Evolutionary conservation across 768 basidiomycete genomes (phyloP).

Genomic region (Boletus rubropictus): DNA sequence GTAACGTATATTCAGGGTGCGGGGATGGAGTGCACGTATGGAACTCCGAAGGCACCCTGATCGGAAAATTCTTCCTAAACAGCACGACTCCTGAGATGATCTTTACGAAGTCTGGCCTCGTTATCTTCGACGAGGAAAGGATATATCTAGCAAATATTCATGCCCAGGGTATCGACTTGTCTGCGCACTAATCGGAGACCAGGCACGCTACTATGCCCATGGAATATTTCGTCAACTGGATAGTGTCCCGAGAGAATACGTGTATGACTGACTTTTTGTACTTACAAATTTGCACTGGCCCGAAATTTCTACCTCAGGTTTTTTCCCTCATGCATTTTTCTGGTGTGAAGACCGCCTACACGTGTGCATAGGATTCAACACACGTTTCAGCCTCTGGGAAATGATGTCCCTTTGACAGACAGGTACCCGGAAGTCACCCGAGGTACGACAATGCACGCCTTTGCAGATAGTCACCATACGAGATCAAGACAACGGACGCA

Average conservation of each 20-base stretch:
- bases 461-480: slow-evolving; percentile 6
- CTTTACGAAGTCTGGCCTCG: slow-evolving; percentile 37
- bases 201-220: not conserved
- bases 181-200: slow-evolving; percentile 4
- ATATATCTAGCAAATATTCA: slow-evolving; percentile 36
- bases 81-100: slow-evolving; percentile 35
- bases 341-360: not conserved
- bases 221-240: not conserved
- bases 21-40: slow-evolving; percentile 70
- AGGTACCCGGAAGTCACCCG: not conserved
- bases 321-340: not conserved
- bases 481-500: slow-evolving; percentile 10
- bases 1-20: slow-evolving; percentile 63
- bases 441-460: slow-evolving; percentile 12
- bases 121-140: slow-evolving; percentile 37
- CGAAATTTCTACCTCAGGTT: not conserved
- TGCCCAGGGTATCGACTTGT: slow-evolving; percentile 25
- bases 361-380: slow-evolving; percentile 2
- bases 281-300: not conserved
- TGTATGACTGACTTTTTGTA: too few relatives aligned
- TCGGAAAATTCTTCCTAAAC: slow-evolving; percentile 29
- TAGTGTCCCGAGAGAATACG: not conserved
- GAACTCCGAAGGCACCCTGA: slow-evolving; percentile 46
- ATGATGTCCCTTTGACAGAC: not conserved
- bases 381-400: not conserved